phyloP scores from a whole-genome alignment of 805 yeast species.

The Candida fluviatilis region DNA sequence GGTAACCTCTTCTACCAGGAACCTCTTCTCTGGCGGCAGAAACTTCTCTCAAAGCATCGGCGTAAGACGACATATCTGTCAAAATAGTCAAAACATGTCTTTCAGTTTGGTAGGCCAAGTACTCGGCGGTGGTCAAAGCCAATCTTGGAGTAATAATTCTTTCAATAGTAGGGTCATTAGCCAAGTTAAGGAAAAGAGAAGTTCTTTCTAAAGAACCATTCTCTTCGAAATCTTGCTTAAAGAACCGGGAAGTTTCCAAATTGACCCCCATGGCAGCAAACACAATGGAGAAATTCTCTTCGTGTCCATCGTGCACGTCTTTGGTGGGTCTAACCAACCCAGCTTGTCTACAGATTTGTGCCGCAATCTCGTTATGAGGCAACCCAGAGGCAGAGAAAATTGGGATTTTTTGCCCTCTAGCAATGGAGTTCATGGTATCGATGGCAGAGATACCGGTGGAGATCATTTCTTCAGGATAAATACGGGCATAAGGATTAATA shows the following conservation, averaged over 20 bases:
- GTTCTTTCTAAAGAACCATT: conserved; percentile 98
- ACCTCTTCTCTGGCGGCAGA: conserved; percentile 99
- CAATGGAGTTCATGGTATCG: conserved; percentile 99
- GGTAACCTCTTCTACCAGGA: conserved; percentile 99
- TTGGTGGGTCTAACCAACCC: conserved; percentile 98
- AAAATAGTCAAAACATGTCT: conserved; percentile 97
- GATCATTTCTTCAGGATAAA: conserved; percentile 99
- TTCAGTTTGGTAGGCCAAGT: conserved; percentile 97
- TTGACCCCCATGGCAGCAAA: conserved; percentile 99
- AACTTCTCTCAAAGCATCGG: conserved; percentile 99
- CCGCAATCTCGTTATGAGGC: conserved; percentile 99
- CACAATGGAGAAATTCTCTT: conserved; percentile 97
- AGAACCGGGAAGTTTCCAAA: conserved; percentile 96
- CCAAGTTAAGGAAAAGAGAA: conserved; percentile 91
- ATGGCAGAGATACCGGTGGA: conserved; percentile 98
- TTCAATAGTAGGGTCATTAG: conserved; percentile 99
- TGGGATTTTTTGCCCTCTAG: conserved; percentile 99
- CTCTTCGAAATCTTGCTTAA: conserved; percentile 99
- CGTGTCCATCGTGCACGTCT: conserved; percentile 99
- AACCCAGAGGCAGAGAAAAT: conserved; percentile 98
- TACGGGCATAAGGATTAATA: conserved; percentile 96
- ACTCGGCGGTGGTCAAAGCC: conserved; percentile 98
- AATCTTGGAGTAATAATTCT: conserved; percentile 98
- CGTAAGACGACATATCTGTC: conserved; percentile 99
- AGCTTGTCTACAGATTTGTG: conserved; percentile 99